Base-by-base conservation (phyloP, 441 rosid species). In the Mallotus repandus region DNA sequence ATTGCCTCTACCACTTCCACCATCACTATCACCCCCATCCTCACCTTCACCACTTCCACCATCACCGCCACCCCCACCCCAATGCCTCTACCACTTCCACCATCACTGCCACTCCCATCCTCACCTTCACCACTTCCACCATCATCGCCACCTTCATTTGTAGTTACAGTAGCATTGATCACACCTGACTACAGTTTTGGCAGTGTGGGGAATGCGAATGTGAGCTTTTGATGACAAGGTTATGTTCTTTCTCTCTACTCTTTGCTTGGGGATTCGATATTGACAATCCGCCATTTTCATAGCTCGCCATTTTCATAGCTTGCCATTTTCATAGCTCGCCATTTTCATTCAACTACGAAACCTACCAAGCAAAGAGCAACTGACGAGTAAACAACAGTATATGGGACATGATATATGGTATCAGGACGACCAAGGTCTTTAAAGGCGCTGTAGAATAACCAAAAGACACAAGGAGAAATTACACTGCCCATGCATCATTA, bases 401-500 rank as follows among this genome's bases (percentile, higher is more conserved):
- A 22, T 9, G 66, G 73, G 10, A 70, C 66, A 25, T 65, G 73
- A 58, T 59, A 70, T 58, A 56, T 9, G 22, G 65, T 70, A 46
- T 57, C 46, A 46, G 66, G 73, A 5, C 22, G 56, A 48, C 66
- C 66, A 19, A 70, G 52, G 16, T 70, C 73, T 25, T 46, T 16
- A 58, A 70, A 70, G 16, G 73, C 73, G 55, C 16, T 70, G 64
- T 70, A 57, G 35, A 70, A 70, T 70, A 70, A 15, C 73, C 73
- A 57, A 58, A 70, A 69, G 16, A 69, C 41, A 19, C 62, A 68
- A 68, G 72, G 72, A 56, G 72, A 38, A 54, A 68, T 68, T 29
- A 69, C 53, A 57, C 72, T 57, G 19, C 72, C 72, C 72, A 69
- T 69, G 97, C 94, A 63, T 91, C 84, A 32, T 74, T 80, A 68